Base-by-base conservation (phyloP, 2,329 filamentous ascomycete species). In the Colletotrichum musicola region DNA sequence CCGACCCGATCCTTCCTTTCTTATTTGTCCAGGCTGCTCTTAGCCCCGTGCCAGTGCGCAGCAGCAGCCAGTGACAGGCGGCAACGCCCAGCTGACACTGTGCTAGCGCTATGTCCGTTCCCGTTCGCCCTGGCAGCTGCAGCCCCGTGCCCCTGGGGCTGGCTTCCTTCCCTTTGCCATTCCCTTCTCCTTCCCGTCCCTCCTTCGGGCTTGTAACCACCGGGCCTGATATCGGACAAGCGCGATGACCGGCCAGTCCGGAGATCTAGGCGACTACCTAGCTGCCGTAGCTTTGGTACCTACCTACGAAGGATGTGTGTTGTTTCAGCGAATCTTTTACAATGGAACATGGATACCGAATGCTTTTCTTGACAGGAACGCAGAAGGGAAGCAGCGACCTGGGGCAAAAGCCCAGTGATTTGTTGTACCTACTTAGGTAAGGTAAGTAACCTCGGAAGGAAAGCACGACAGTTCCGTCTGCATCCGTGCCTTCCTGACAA, bases 171-270 rank as follows among this genome's bases (percentile, higher is more conserved):
- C 30, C 30, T 35, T 35, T 35, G 7, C 30, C 30, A 35, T 35
- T 10, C 30, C 30, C 30, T 35, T 46, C 44, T 20, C n/a, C 54
- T 49, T 68, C 65, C 65, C 65, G 65, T 59, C 65, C 65, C 62
- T 68, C 65, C 51, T 46, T 64, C 42, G 27, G 42, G 42, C 42
- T 35, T 35, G n/a, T 30, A 18, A 47, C 55, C 46, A 42, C 30
- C 22, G 54, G 40, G 20, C 49, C 16, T 54, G 47, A 30, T 18
- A 30, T 18, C 46, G 10, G 30, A 10, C 30, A 35, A 35, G 30
- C 12, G 30, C 30, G 44, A 18, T 46, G 44, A 46, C 44, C 44
- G 44, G 55, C 54, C 14, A 59, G 13, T 63, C 13, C 56, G 20
- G 12, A 27, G 25, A 30, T 13, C 44, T 30, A 22, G 10, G 22